Evolutionary conservation across 192 early-diverging fungal species (phyloP), one percentile per base, ranked within the genome.

Genomic region (Coemansia pectinata): DNA sequence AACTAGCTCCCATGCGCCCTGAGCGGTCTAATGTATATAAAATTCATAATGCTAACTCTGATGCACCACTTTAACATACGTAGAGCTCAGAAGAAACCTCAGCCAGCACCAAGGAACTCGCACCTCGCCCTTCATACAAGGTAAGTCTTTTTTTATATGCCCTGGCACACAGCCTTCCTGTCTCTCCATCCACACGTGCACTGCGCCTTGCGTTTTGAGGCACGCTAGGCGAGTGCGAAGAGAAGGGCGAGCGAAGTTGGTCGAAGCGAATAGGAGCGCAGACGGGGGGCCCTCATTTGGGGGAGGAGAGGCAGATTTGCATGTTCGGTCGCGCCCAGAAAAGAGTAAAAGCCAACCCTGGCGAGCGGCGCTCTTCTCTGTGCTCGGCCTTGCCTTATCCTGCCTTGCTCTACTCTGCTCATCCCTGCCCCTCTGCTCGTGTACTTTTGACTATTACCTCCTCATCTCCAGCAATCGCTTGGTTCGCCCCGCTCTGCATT

Each of bases 131-230:
- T n/a, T 31, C 15, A 27, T 12, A 34, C 29, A 34, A 33, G 29
- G 55, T 34, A 58, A 33, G 55, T 10, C 4, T 33, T 58, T 45
- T 45, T 8, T 29, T 55, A 14, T 39, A 33, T 34, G 55, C 29
- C 31, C 55, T 34, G 55, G 19, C 29, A 58, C 55, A 33, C 47
- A 50, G 47, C 47, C 47, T 15, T 38, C 36, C 36, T 38, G 36
- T 38, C 36, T 38, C 55, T 29, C 17, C 29, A n/a, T 17, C 55
- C 36, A 57, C 65, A 66, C 65, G 36, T 66, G 65, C 52, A 36
- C 9, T 57, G 36, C 65, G 65, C 65, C 65, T 66, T 66, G 65
- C 65, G 29, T 52, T 38, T 57, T 23, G 52, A 52, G 52, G 52
- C 52, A 55, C 52, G 27, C 52, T 55, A 55, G 23, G 52, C 27